Conservation (phyloP, 371 early-diverging fungal species). For the Mortierella sp. region DNA sequence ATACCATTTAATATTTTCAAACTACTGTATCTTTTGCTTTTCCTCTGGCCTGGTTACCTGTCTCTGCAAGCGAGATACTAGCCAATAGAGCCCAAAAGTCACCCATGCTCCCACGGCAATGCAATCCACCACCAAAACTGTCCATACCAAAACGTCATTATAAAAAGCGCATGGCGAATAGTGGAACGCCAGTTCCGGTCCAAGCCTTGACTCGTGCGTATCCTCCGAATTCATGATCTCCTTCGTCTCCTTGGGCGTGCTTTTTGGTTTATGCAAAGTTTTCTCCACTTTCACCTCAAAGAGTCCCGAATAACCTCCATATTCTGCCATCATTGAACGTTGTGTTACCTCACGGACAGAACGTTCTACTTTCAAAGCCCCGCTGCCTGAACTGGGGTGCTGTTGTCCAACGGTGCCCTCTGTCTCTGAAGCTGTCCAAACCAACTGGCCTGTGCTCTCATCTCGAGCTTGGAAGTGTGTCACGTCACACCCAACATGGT, state of each 20-base stretch:
- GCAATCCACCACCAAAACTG: constrained; percentile 22
- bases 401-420: background rate
- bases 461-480: constrained; percentile 27
- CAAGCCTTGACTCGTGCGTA: background rate
- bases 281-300: constrained; percentile 51
- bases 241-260: background rate
- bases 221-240: background rate
- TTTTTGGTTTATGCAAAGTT: background rate
- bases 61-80: no score
- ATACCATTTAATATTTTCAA: no score
- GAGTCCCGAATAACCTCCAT: constrained; percentile 60
- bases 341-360: constrained; percentile 60
- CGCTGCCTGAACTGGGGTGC: constrained; percentile 11
- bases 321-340: constrained; percentile 65
- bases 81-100: no score
- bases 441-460: constrained; percentile 2
- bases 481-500: constrained; percentile 62
- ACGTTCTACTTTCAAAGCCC: background rate
- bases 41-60: no score
- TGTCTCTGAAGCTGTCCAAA: constrained; percentile 4
- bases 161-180: constrained; percentile 38
- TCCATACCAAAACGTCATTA: constrained; percentile 33
- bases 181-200: constrained; percentile 12
- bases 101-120: constrained; percentile 18
- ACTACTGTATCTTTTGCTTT: no score